phyloP scores from a whole-genome alignment of 345 rosid species.

The Jatropha curcas region DNA sequence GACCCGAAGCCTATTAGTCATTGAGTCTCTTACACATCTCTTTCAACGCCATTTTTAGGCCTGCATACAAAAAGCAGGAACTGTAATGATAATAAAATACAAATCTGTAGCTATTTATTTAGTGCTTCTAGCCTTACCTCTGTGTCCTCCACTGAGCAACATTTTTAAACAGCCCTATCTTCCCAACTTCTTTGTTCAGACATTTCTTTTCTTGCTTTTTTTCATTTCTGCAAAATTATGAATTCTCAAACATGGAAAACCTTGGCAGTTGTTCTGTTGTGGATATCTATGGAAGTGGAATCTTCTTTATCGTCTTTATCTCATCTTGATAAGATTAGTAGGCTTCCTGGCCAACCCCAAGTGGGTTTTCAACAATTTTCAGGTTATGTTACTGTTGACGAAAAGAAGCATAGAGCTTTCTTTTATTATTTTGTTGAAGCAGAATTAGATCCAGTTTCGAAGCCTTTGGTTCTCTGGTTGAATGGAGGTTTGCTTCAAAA shows the following conservation, averaged over 20 bases:
- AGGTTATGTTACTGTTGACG: conserved; percentile 81
- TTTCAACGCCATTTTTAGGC: conserved; percentile 38
- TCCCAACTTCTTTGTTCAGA: neutral
- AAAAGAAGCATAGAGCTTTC: conserved; percentile 64
- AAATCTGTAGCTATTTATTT: conserved; percentile 13
- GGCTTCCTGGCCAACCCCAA: conserved; percentile 85
- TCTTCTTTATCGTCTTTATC: conserved; percentile 37
- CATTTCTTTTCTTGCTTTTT: neutral
- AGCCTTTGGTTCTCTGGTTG: conserved; percentile 95
- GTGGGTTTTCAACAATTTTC: conserved; percentile 79
- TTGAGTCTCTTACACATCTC: conserved; percentile 23
- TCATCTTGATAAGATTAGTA: conserved; percentile 45
- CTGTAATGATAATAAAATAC: conserved; percentile 26
- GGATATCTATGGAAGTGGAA: conserved; percentile 24
- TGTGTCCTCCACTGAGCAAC: conserved; percentile 27
- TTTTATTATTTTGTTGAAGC: conserved; percentile 98
- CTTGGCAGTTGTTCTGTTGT: conserved; percentile 41
- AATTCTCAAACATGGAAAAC: conserved; percentile 13
- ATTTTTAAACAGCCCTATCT: conserved; percentile 4
- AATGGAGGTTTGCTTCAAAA: conserved; percentile 63
- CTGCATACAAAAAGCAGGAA: conserved; percentile 28
- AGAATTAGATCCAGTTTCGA: conserved; percentile 66
- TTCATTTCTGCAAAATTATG: conserved; percentile 13
- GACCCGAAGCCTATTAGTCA: neutral
- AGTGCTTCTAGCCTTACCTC: conserved; percentile 17